Base-by-base conservation (phyloP, 169 alveolate species). In the Eimeria necatrix region DNA sequence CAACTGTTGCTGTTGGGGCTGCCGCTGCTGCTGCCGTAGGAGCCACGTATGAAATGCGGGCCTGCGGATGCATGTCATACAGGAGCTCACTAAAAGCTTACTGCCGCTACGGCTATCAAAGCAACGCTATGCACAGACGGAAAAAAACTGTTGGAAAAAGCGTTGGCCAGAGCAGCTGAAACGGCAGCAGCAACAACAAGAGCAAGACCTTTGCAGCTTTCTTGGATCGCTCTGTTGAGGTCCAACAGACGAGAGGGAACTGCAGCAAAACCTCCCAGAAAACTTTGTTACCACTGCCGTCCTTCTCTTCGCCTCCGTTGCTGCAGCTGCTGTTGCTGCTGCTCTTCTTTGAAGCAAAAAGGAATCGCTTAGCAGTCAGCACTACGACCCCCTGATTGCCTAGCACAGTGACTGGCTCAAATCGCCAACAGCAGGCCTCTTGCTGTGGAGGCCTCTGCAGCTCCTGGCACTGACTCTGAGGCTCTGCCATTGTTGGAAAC, bases 171-270 rank as follows among this genome's bases (percentile, higher is more conserved):
- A 74, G 59, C 85, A 74, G 85, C 51, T n/a, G 26, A 16, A 74
- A 20, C 85, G 56, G 92, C 73, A 80, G 68, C 32, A 49, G 89
- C 48, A 80, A 46, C 32, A 51, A 24, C 70, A 46, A 46, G 32
- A 20, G 26, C 20, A 18, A 61, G 9, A 71, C 94, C 74, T 88
- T 88, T 51, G 94, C 94, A 10, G 84, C 60, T 70, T 88, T 88
- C 87, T 88, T 88, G 4, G 94, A 88, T 18, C 94, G 51, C 59
- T 88, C 94, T 4, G 94, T 88, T 18, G 94, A 68, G 5, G 94
- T 88, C 94, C 94, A 88, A 26, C 87, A 9, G 51, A 16, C 94
- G 52, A 88, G 60, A 71, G 70, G 94, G 26, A 73, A 73, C 84
- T 53, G 87, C 51, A 88, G 87, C 73, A 4, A 53, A 46, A 88